Conservation (phyloP, 2,329 filamentous ascomycete species). For the Leptodontidium sp. region DNA sequence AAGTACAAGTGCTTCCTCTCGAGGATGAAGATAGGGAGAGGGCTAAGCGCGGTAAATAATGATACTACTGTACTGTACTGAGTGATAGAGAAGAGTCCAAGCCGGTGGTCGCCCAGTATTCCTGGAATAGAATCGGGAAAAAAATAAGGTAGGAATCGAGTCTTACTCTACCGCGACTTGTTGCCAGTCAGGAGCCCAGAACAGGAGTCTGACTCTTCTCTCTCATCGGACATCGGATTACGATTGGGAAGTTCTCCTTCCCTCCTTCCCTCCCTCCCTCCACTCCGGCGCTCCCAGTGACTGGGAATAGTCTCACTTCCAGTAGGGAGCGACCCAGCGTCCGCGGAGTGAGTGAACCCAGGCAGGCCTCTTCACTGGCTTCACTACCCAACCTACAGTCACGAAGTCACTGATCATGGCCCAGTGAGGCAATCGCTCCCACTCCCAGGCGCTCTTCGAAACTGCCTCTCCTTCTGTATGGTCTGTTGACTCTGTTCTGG, state of each 20-base stretch:
- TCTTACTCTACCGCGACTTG: too few species aligned
- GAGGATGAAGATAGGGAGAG: neutral
- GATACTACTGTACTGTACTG: neutral
- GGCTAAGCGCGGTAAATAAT: conserved; percentile 6
- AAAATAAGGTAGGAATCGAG: too few species aligned
- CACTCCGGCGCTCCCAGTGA: conserved; percentile 12
- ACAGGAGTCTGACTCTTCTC: conserved; percentile 5
- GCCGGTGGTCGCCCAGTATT: conserved; percentile 1
- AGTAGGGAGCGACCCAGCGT: conserved; percentile 14
- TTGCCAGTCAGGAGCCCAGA: too few species aligned
- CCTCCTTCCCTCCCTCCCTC: neutral
- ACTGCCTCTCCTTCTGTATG: conserved; percentile 5
- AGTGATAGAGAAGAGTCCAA: conserved; percentile 6
- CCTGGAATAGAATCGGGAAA: conserved; percentile 18
- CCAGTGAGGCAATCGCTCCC: conserved; percentile 5
- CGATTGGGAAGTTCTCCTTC: conserved; percentile 1
- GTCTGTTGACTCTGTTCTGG: neutral
- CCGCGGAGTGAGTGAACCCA: conserved; percentile 9
- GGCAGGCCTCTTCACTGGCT: conserved; percentile 16
- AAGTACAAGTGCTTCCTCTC: neutral
- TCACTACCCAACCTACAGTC: neutral
- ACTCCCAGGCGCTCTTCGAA: neutral
- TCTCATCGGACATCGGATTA: conserved; percentile 12
- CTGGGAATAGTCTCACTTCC: conserved; percentile 19
- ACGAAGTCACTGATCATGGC: neutral